Evolutionary conservation across 2,329 filamentous ascomycete species (phyloP).

Genomic region (Cyanodermella asteris): DNA sequence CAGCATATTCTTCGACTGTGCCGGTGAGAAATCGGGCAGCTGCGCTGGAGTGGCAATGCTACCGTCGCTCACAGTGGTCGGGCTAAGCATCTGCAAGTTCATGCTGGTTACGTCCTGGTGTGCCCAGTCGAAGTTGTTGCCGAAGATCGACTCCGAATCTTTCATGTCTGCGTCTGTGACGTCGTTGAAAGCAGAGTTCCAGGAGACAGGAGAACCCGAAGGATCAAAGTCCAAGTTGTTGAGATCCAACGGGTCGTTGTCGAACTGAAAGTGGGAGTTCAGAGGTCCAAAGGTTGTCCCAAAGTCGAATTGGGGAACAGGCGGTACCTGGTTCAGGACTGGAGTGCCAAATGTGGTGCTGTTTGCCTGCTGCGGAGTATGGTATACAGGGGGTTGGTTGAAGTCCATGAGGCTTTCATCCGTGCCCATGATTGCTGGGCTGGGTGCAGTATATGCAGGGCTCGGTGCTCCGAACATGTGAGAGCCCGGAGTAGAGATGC

Average conservation of each 20-base stretch:
- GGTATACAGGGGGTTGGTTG: conserved; percentile 16
- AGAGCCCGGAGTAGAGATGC: conserved; percentile 40
- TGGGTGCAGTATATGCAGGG: conserved; percentile 12
- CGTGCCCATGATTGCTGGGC: conserved; percentile 2
- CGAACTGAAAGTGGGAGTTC: conserved; percentile 37
- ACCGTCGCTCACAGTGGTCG: conserved; percentile 5
- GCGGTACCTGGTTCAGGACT: conserved; percentile 15
- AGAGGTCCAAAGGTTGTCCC: conserved; percentile 38
- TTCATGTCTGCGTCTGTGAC: conserved; percentile 4
- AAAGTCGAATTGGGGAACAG: conserved; percentile 21
- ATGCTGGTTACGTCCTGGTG: conserved; percentile 6
- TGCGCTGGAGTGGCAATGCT: conserved; percentile 16
- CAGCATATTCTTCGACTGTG: conserved; percentile 9
- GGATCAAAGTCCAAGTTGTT: conserved; percentile 37
- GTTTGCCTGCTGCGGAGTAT: too few relatives aligned
- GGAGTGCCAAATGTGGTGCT: too few relatives aligned
- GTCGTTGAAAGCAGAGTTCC: conserved; percentile 11
- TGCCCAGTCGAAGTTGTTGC: conserved; percentile 7
- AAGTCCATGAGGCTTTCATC: conserved; percentile 7
- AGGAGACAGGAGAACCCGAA: conserved; percentile 28
- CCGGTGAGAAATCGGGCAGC: conserved; percentile 11
- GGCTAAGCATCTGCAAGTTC: conserved; percentile 8
- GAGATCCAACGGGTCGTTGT: conserved; percentile 31
- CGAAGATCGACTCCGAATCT: conserved; percentile 6
- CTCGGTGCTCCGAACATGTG: conserved; percentile 34